Conservation (phyloP, 2,329 filamentous ascomycete genomes). For the Lasiodiplodia theobromae region DNA sequence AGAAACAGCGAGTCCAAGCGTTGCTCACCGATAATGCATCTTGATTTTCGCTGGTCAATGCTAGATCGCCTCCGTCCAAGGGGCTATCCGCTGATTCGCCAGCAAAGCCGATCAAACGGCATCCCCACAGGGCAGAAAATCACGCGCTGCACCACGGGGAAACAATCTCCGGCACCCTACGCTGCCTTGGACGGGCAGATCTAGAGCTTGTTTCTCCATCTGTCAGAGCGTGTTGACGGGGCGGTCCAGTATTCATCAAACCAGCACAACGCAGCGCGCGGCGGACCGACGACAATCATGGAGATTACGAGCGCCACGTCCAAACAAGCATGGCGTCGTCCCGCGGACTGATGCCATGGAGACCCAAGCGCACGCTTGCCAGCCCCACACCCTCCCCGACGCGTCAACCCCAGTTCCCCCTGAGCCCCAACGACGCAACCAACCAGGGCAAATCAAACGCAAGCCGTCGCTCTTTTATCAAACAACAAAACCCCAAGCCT, state of each 20-base stretch:
- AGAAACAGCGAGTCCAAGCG: not conserved
- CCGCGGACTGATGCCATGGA: conserved; percentile 12
- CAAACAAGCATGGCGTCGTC: not conserved
- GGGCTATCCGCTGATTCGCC: conserved; percentile 9
- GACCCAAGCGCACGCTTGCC: conserved; percentile 11
- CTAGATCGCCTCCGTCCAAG: not conserved
- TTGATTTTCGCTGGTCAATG: not conserved
- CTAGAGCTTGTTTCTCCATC: conserved; percentile 6
- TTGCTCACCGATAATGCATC: conserved; percentile 1
- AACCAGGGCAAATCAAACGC: not conserved
- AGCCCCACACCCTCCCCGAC: conserved; percentile 2
- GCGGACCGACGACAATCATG: not conserved
- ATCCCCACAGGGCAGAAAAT: conserved; percentile 13
- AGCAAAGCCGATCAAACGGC: conserved; percentile 5
- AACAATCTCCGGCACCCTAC: conserved; percentile 9
- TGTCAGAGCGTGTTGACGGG: not conserved
- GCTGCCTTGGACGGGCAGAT: not conserved
- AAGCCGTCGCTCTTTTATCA: conserved; percentile 11
- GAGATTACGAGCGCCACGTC: conserved; percentile 4
- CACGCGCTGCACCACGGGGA: conserved; percentile 7
- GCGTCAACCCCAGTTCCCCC: conserved; percentile 15
- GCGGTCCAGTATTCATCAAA: not conserved
- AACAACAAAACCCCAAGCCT: not conserved
- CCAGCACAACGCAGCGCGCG: not conserved
- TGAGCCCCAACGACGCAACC: not conserved